Base-by-base conservation (phyloP, 2,329 filamentous ascomycete genomes). In the Polytolypa hystricis region DNA sequence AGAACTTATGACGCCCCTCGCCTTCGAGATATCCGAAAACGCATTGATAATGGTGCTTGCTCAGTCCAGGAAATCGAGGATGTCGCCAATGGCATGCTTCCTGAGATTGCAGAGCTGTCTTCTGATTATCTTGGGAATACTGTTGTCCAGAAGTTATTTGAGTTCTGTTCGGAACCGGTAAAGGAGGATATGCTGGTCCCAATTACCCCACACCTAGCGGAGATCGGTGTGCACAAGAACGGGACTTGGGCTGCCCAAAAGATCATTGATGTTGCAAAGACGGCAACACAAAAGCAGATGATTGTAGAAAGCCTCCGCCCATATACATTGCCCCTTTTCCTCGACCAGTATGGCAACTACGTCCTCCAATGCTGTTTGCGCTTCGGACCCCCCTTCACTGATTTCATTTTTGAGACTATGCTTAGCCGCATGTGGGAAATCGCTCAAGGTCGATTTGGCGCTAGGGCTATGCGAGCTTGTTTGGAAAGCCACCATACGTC, bases 221-320 rank as follows among this genome's bases (percentile, higher is more conserved):
- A 96, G 62, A 95, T 96, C 61, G 91, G 91, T 50, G 79, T 95
- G 5, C 91, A 98, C 72, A 98, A 98, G 74, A 98, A 98, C 53
- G 91, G 91, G 44, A 98, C 91, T 1, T 98, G 91, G 91, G 91
- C 91, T 37, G 91, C 91, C 1, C 91, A 98, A 64, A 98, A 96
- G 71, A 96, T 98, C 53, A 96, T 98, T 48, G 89, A 96, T 52
- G 85, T 94, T 5, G 89, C 86, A 58, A 85, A 91, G 62, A 85
- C 82, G 1, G 77, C 81, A 4, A 66, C 69, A 27, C 87, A 96
- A 62, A 89, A 91, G 79, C 65, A 69, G 31, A 67, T 85, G 64
- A 89, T 98, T 53, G 81, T 91, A 18, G 78, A 93, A 44, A 74
- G 84, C 47, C 69, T 96, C 19, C 81, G 81, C 3, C 79, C 86